Percentiles rank a stretch among this genome's conserved stretches.
Evolutionary conservation across 2,329 filamentous ascomycete species (phyloP).

Genomic region (Aspergillus hiratsukae): DNA sequence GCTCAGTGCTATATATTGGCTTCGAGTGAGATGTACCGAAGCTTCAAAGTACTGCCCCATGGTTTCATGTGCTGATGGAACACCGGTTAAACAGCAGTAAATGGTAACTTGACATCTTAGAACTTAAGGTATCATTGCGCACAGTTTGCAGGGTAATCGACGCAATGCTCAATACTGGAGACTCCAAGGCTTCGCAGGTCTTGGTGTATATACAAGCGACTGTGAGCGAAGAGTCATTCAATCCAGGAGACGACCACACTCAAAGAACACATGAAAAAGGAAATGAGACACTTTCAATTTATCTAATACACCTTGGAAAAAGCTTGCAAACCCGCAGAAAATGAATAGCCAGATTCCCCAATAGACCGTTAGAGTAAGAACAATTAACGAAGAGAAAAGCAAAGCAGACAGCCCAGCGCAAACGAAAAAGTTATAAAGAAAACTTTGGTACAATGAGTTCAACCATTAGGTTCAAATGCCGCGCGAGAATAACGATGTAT

Average conservation of each 20-base stretch:
- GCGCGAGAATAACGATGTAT: conserved; percentile 5
- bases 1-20: too few relatives aligned
- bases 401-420: not conserved
- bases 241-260: not conserved
- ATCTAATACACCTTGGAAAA: conserved; percentile 25
- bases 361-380: conserved; percentile 11
- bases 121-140: not conserved
- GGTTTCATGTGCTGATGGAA: too few relatives aligned
- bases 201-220: not conserved
- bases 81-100: not conserved
- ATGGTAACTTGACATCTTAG: not conserved
- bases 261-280: conserved; percentile 2
- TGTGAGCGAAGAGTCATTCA: not conserved
- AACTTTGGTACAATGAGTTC: conserved; percentile 10
- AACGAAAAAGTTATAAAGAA: conserved; percentile 5
- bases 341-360: conserved; percentile 15
- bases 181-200: not conserved
- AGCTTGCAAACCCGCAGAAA: conserved; percentile 10
- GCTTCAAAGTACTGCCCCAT: too few relatives aligned
- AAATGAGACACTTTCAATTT: conserved; percentile 14
- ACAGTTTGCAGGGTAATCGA: not conserved
- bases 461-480: conserved; percentile 4
- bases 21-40: too few relatives aligned
- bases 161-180: not conserved
- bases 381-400: conserved; percentile 4